Conservation (phyloP, 495 filamentous ascomycete genomes). For the Mytilinidion resinicola region DNA sequence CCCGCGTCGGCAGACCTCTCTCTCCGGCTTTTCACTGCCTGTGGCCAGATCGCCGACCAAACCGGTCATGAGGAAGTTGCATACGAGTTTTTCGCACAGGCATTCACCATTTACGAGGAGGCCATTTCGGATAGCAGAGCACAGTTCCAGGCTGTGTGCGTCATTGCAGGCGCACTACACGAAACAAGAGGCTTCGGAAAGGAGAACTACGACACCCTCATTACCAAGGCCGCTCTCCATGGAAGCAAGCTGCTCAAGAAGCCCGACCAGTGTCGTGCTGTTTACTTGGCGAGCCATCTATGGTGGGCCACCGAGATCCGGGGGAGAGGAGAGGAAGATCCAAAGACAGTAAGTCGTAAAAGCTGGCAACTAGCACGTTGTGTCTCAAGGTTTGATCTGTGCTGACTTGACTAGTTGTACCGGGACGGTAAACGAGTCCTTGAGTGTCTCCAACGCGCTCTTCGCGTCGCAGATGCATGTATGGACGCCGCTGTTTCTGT, state of each 20-base stretch:
- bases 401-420: constrained; percentile 61
- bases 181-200: constrained; percentile 79
- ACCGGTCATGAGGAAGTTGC: constrained; percentile 89
- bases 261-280: constrained; percentile 93
- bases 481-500: constrained; percentile 99
- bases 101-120: constrained; percentile 97
- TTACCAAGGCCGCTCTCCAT: constrained; percentile 94
- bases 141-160: constrained; percentile 95
- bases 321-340: constrained; percentile 73
- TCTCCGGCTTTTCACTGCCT: constrained; percentile 81
- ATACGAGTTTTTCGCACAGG: constrained; percentile 98
- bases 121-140: constrained; percentile 88
- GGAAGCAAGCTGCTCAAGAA: constrained; percentile 97
- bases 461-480: constrained; percentile 94
- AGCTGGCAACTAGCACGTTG: neutral
- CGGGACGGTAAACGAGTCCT: constrained; percentile 95
- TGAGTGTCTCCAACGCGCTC: constrained; percentile 90
- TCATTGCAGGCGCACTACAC: constrained; percentile 85
- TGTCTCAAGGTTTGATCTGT: constrained; percentile 11
- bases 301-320: constrained; percentile 96
- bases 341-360: constrained; percentile 62
- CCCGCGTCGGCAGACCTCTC: constrained; percentile 78
- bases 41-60: constrained; percentile 88
- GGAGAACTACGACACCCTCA: constrained; percentile 97
- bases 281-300: constrained; percentile 90